Evolutionary conservation across 805 yeast species (phyloP), one percentile per base, ranked within the genome.

Genomic region (Saccharomyces paradoxus): DNA sequence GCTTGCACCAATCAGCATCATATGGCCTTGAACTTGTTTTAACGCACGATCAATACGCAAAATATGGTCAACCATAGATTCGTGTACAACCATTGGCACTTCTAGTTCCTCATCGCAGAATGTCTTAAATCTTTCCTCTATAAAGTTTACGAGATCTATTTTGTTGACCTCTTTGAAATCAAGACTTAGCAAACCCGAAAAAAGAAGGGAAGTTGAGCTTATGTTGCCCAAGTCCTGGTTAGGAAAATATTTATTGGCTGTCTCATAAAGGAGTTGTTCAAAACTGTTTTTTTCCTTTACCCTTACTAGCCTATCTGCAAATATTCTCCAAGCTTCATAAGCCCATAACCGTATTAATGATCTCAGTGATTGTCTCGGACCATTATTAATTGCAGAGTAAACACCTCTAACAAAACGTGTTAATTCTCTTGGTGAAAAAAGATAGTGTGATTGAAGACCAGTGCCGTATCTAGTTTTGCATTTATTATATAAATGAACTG

Each of bases 371-470:
- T 75, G 58, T 13, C 70, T 64, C 1, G 73, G 75, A 2, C 69
- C 67, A 8, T 69, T 72, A 53, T 62, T 68, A 31, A 79, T 61
- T 0, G 83, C 81, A 37, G 77, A 79, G 49, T 81, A 76, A 1
- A 91, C 68, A n/a, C 96, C 96, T 55, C 86, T 77, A 1, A 81
- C 75, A 95, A 96, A 89, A 55, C 98, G 74, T 0, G 97, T 89
- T 13, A 91, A 75, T 66, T 91, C 98, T 67, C 98, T 81, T 0
- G 98, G 98, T 24, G 95, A 84, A 64, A 85, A 86, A 0, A 88
- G 72, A 62, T 89, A 89, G 63, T 87, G 92, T 1, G 80, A 71
- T 30, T 76, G 81, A 0, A 60, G 56, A 0, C 55, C 54, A 0
- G 70, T 52, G 0, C 74, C 67, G 59, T 87, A 81, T 1, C 62